A percentile compares a stretch with the other conserved stretches of the same genome.
These are phyloP conservation scores for Cystofilobasidium bisporidii DNA, from an alignment of 768 basidiomycete genomes.

Conservation along the genomic window DNA sequence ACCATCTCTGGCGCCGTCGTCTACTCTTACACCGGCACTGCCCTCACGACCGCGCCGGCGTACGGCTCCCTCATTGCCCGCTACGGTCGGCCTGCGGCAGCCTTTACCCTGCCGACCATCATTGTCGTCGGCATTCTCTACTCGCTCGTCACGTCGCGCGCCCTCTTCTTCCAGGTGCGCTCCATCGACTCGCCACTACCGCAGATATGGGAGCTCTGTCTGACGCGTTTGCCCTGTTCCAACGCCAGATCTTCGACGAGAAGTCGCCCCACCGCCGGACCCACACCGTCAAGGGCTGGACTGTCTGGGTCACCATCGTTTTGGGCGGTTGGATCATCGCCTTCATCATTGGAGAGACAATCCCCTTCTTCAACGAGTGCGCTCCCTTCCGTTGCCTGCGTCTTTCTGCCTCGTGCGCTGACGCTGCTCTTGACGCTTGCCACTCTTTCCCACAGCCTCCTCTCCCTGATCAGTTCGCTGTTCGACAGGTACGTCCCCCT, in stretches of 20 bases:
- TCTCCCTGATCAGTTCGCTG: slow-evolving; percentile 27
- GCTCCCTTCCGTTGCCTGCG: neutral
- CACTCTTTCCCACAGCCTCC: neutral
- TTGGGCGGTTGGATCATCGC: slow-evolving; percentile 32
- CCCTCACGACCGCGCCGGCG: slow-evolving; percentile 28
- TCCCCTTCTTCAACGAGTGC: slow-evolving; percentile 32
- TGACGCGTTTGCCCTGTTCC: too few relatives aligned
- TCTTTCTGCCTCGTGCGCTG: neutral
- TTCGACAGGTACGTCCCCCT: slow-evolving; percentile 27
- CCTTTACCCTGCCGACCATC: slow-evolving; percentile 31
- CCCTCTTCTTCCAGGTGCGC: slow-evolving; percentile 35
- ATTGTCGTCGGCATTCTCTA: slow-evolving; percentile 31
- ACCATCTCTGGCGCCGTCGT: slow-evolving; percentile 32
- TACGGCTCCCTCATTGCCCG: slow-evolving; percentile 31
- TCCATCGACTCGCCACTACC: too few relatives aligned
- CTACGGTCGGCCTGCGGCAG: slow-evolving; percentile 30
- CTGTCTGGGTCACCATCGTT: slow-evolving; percentile 31
- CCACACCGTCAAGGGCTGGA: slow-evolving; percentile 32
- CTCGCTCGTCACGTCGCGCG: slow-evolving; percentile 29
- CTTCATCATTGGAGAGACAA: slow-evolving; percentile 29
- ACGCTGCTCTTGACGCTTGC: neutral
- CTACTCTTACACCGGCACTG: slow-evolving; percentile 29
- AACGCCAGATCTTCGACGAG: slow-evolving; percentile 32
- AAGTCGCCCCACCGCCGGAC: slow-evolving; percentile 29
- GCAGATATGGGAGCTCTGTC: too few relatives aligned